phyloP scores from a whole-genome alignment of 805 yeast genomes.

The Candida hispaniensis region DNA sequence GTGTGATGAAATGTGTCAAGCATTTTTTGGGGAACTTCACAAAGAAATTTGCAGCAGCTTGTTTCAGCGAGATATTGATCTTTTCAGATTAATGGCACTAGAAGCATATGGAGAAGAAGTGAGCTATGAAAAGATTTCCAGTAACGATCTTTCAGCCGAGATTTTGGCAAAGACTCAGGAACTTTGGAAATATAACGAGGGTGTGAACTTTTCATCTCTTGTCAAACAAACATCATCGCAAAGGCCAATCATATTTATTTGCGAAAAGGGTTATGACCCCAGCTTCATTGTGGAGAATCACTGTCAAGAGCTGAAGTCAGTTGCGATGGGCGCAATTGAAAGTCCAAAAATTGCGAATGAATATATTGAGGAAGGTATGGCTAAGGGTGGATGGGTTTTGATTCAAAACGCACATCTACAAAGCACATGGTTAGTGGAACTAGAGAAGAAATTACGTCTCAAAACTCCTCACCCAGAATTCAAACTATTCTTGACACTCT shows the following conservation, averaged over 20 bases:
- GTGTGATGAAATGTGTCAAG: too few species aligned
- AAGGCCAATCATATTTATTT: slow-evolving; percentile 42
- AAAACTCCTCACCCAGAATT: slow-evolving; percentile 31
- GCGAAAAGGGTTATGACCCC: slow-evolving; percentile 58
- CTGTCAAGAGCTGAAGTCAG: slow-evolving; percentile 28
- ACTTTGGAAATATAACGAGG: too few species aligned
- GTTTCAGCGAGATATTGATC: slow-evolving; percentile 32
- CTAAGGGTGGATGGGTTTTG: slow-evolving; percentile 57
- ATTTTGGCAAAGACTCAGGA: too few species aligned
- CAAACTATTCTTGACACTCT: slow-evolving; percentile 57
- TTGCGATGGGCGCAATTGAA: slow-evolving; percentile 71
- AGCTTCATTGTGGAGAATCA: slow-evolving; percentile 36
- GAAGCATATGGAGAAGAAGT: slow-evolving; percentile 13
- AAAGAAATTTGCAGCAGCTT: slow-evolving; percentile 39
- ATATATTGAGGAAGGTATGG: slow-evolving; percentile 38
- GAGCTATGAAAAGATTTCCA: too few species aligned
- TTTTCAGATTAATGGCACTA: slow-evolving; percentile 9
- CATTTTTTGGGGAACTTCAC: slow-evolving; percentile 27
- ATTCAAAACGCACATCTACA: slow-evolving; percentile 77
- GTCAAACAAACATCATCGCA: slow-evolving; percentile 18
- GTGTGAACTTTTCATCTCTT: too few species aligned
- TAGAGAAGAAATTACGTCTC: slow-evolving; percentile 39
- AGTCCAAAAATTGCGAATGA: slow-evolving; percentile 46
- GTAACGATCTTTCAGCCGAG: too few species aligned
- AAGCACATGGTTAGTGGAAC: slow-evolving; percentile 44